Percentiles rank a stretch among this genome's conserved stretches.
Evolutionary conservation across 495 filamentous ascomycete species (phyloP).

Genomic region (Aspergillus bridgeri): DNA sequence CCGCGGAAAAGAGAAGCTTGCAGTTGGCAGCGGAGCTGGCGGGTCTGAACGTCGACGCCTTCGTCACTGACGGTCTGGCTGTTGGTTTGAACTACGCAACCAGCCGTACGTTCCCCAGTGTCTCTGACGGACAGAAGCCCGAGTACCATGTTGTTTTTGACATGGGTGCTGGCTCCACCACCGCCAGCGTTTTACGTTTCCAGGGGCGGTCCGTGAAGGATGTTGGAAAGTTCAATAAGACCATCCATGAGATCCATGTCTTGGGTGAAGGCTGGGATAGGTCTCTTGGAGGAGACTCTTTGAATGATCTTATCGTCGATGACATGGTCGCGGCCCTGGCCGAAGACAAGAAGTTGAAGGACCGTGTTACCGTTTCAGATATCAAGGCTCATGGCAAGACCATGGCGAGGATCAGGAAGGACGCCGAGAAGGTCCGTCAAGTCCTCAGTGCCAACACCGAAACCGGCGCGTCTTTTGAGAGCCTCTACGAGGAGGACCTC

Average conservation of each 20-base stretch:
- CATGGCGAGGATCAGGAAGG: slow-evolving; percentile 84
- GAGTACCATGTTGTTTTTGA: slow-evolving; percentile 94
- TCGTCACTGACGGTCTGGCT: slow-evolving; percentile 88
- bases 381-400: slow-evolving; percentile 78
- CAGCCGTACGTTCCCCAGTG: slow-evolving; percentile 77
- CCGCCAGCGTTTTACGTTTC: slow-evolving; percentile 88
- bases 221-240: slow-evolving; percentile 92
- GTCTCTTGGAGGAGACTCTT: slow-evolving; percentile 81
- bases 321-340: slow-evolving; percentile 82
- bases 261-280: slow-evolving; percentile 85
- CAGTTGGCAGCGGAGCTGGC: slow-evolving; percentile 80
- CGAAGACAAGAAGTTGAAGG: slow-evolving; percentile 66
- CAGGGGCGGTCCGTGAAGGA: slow-evolving; percentile 89
- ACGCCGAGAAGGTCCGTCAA: slow-evolving; percentile 83
- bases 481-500: slow-evolving; percentile 76
- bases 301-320: slow-evolving; percentile 83
- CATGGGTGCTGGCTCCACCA: slow-evolving; percentile 97
- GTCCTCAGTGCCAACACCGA: slow-evolving; percentile 91
- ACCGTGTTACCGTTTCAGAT: slow-evolving; percentile 52
- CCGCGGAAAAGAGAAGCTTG: slow-evolving; percentile 80
- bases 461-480: slow-evolving; percentile 76
- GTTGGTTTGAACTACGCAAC: slow-evolving; percentile 96
- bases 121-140: slow-evolving; percentile 80
- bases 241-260: slow-evolving; percentile 86
- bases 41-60: slow-evolving; percentile 75